Evolutionary conservation across 1,284 basidiomycete genomes (phyloP), one percentile per base, ranked within the genome.

Genomic region (Amylostereum areolatum): DNA sequence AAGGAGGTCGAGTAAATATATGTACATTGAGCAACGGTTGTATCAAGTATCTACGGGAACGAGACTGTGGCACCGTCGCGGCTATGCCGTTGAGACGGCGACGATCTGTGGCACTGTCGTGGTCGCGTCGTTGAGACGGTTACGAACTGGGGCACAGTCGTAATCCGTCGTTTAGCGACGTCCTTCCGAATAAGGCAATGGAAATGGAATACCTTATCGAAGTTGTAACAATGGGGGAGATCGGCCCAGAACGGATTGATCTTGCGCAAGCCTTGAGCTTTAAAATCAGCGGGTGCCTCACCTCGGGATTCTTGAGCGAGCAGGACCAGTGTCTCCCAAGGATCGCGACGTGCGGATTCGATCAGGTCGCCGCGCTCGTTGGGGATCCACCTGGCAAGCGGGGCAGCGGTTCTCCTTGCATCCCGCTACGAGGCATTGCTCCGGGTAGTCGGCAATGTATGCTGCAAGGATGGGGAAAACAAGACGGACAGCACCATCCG

Each of bases 391-490:
- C 0, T 32, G 28, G 37, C 62, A 61, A 25, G 49, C 56, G 2
- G 59, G 61, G 35, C 62, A 62, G 5, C 30, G 33, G 43, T 52
- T 55, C 42, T 59, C 55, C 45, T 54, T 35, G 25, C 52, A 55
- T 39, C 59, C 55, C 4, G 58, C 47, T 0, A 63, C 52, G 1
- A 64, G 52, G 34, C 52, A 57, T 33, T 61, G 59, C 45, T 63
- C 62, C 0, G 61, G 59, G 41, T 57, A 50, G 40, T 64, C 59
- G 1, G 60, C 62, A 4, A 63, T 43, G 41, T 59, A 62, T 1
- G 57, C 54, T 2, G 61, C 60, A 4, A 64, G 45, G 42, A 64
- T 58, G 2, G 59, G 61, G 37, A 47, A 57, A 18, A 62, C 45
- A 0, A 32, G 34, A 2, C 62, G 56, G 6, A 58, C 34, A 2